A percentile compares a stretch with the other conserved stretches of the same genome.
These are phyloP conservation scores for Nothophytophthora sp. DNA, from an alignment of 352 stramenopile genomes.

Conservation along the genomic window DNA sequence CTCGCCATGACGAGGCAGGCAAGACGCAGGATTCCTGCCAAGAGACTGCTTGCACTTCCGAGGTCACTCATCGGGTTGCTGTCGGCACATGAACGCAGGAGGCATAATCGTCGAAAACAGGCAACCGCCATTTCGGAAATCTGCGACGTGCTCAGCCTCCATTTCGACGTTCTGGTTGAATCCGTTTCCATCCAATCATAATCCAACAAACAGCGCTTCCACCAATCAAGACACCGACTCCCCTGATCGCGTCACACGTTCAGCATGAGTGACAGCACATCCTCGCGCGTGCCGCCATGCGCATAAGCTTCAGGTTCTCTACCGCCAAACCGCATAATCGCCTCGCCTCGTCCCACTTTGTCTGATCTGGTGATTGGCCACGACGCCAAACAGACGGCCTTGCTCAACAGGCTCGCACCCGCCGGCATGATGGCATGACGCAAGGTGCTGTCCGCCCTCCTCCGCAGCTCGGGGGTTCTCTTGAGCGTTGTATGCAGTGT, in stretches of 20 bases:
- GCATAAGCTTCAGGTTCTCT: slow-evolving; percentile 10
- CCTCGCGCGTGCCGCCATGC: slow-evolving; percentile 16
- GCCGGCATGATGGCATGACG: slow-evolving; percentile 2
- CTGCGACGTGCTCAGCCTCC: slow-evolving; percentile 30
- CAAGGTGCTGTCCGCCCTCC: slow-evolving; percentile 4
- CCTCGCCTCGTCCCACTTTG: not conserved
- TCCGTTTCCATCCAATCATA: not conserved
- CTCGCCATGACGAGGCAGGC: too few species aligned
- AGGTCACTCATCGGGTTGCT: too few species aligned
- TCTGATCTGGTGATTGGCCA: slow-evolving; percentile 21
- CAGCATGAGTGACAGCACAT: too few species aligned
- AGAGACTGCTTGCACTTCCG: too few species aligned
- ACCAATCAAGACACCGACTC: slow-evolving; percentile 6
- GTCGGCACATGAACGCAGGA: not conserved
- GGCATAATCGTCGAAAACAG: not conserved
- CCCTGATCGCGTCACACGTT: too few species aligned
- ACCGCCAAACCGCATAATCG: slow-evolving; percentile 15
- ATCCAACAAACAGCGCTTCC: not conserved
- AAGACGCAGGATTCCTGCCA: too few species aligned
- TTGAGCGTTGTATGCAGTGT: slow-evolving; percentile 18
- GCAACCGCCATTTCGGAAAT: not conserved
- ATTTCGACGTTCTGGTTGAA: not conserved
- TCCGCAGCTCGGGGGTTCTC: slow-evolving; percentile 1
- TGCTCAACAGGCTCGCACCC: slow-evolving; percentile 18
- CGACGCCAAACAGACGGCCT: slow-evolving; percentile 22